phyloP scores from a whole-genome alignment of 1,139 yeast species.

The Taphrina pruni region DNA sequence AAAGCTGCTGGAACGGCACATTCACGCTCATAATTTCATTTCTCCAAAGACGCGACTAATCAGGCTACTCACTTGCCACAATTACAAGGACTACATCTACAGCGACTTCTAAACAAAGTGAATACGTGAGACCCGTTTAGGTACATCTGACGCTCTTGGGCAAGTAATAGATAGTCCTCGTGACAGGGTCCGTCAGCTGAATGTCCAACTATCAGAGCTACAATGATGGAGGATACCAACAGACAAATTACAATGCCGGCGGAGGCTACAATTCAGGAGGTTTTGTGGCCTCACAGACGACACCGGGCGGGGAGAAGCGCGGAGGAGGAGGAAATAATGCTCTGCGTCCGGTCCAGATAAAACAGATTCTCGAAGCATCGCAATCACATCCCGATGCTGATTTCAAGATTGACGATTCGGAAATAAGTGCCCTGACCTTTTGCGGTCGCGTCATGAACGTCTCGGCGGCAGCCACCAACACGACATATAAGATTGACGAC shows the following conservation, averaged over 20 bases:
- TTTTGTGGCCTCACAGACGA: conserved; percentile 33
- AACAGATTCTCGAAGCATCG: conserved; percentile 71
- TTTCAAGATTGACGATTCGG: conserved; percentile 68
- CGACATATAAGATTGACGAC: conserved; percentile 70
- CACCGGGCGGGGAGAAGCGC: conserved; percentile 32
- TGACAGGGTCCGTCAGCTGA: not conserved
- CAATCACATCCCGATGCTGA: conserved; percentile 78
- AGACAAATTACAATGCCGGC: conserved; percentile 32
- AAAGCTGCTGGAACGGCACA: conserved; percentile 7
- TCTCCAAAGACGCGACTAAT: conserved; percentile 18
- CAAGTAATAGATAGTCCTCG: too few species aligned
- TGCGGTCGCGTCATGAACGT: conserved; percentile 68
- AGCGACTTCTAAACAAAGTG: too few species aligned
- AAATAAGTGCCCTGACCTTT: conserved; percentile 64
- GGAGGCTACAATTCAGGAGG: conserved; percentile 37
- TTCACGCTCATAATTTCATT: conserved; percentile 10
- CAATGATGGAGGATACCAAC: conserved; percentile 35
- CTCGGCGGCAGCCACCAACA: conserved; percentile 51
- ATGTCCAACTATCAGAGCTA: conserved; percentile 25
- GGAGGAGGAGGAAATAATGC: conserved; percentile 16
- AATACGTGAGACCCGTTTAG: too few species aligned
- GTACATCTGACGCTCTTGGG: too few species aligned
- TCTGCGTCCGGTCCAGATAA: conserved; percentile 78
- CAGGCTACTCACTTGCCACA: not conserved
- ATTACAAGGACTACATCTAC: too few species aligned